A percentile compares a stretch with the other conserved stretches of the same genome.
phyloP scores from a whole-genome alignment of 2,329 filamentous ascomycete species.

The Bipolaris oryzae region DNA sequence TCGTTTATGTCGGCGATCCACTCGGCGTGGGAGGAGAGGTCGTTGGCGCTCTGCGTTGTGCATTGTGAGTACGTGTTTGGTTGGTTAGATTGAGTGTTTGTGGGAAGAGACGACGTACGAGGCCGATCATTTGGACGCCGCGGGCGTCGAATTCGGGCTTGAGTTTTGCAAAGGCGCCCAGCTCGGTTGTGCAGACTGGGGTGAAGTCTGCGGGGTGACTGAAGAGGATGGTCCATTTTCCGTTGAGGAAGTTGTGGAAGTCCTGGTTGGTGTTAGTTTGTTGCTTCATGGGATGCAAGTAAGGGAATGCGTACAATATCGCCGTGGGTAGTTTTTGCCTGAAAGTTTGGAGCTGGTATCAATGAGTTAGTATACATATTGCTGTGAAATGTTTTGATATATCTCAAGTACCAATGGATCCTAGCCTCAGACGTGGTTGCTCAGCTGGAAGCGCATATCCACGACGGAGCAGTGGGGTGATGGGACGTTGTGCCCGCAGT shows the following conservation, averaged over 20 bases:
- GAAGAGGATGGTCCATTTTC: slow-evolving; percentile 83
- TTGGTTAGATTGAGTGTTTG: neutral
- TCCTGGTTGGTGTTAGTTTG: slow-evolving; percentile 6
- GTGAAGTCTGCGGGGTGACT: slow-evolving; percentile 89
- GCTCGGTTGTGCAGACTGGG: slow-evolving; percentile 93
- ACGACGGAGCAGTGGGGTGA: slow-evolving; percentile 45
- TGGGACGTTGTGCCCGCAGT: slow-evolving; percentile 34
- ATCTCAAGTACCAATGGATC: slow-evolving; percentile 43
- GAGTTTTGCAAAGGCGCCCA: slow-evolving; percentile 89
- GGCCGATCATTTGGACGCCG: slow-evolving; percentile 87
- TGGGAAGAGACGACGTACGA: slow-evolving; percentile 54
- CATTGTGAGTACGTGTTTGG: slow-evolving; percentile 2
- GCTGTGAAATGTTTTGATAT: neutral
- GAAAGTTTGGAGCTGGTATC: slow-evolving; percentile 76
- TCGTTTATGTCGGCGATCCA: slow-evolving; percentile 82
- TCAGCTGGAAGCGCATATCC: slow-evolving; percentile 46
- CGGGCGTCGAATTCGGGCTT: slow-evolving; percentile 86
- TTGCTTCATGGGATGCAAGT: slow-evolving; percentile 52
- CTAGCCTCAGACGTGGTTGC: slow-evolving; percentile 53
- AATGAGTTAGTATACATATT: neutral
- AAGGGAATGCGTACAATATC: slow-evolving; percentile 58
- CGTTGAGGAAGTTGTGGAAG: slow-evolving; percentile 80
- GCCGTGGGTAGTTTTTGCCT: slow-evolving; percentile 78
- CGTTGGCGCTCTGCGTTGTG: slow-evolving; percentile 69
- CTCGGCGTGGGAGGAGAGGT: slow-evolving; percentile 77